Percentiles rank a stretch among this genome's conserved stretches.
Conservation (phyloP, 768 basidiomycete species). For the Suillus plorans region DNA sequence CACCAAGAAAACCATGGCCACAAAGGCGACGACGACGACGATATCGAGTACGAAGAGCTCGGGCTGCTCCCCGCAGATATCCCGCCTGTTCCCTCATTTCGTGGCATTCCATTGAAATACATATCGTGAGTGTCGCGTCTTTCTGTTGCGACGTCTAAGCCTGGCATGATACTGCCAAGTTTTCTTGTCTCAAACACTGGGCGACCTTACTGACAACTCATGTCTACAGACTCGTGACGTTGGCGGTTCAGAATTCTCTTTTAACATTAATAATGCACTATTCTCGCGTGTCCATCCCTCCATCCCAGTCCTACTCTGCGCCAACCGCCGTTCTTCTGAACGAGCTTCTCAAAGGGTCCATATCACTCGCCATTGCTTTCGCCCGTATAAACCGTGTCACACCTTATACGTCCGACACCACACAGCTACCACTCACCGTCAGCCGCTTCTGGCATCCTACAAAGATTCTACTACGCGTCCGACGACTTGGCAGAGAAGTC, state of each 20-base stretch:
- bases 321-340: slow-evolving; percentile 92
- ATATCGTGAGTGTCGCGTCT: slow-evolving; percentile 57
- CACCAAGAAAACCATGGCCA: slow-evolving; percentile 25
- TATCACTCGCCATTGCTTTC: slow-evolving; percentile 87
- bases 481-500: slow-evolving; percentile 62
- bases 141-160: background rate
- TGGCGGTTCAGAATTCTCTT: slow-evolving; percentile 90
- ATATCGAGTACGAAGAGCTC: slow-evolving; percentile 47
- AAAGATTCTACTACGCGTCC: slow-evolving; percentile 45
- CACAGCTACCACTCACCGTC: slow-evolving; percentile 29
- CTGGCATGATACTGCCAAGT: background rate
- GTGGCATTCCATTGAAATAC: slow-evolving; percentile 76
- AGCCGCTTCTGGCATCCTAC: slow-evolving; percentile 38
- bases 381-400: slow-evolving; percentile 46
- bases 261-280: slow-evolving; percentile 96
- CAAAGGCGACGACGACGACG: slow-evolving; percentile 34
- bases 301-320: slow-evolving; percentile 83
- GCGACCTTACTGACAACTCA: slow-evolving; percentile 6
- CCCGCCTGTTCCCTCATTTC: slow-evolving; percentile 51
- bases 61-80: slow-evolving; percentile 34
- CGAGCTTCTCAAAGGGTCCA: slow-evolving; percentile 88
- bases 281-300: slow-evolving; percentile 79
- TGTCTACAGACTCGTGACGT: slow-evolving; percentile 63
- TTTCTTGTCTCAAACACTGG: background rate
- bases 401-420: slow-evolving; percentile 26